These are phyloP conservation scores for Jatropha podagrica DNA, from an alignment of 441 rosid species.

Conservation along the genomic window DNA sequence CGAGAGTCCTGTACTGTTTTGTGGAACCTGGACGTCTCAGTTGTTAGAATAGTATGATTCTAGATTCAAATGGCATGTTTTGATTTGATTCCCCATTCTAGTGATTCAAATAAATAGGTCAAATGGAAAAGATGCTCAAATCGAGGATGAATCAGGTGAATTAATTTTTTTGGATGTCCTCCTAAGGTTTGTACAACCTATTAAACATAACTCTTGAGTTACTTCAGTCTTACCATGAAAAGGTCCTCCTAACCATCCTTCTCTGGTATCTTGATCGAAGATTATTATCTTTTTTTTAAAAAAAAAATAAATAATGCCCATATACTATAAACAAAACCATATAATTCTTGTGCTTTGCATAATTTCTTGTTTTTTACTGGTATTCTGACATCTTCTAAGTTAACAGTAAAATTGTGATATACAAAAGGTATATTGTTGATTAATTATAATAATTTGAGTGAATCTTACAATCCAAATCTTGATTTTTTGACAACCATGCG, in stretches of 20 bases:
- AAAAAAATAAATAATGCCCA: no score
- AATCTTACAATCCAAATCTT: neutral
- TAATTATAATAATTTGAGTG: neutral
- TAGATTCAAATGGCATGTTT: neutral
- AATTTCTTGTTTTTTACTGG: neutral
- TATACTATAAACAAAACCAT: no score
- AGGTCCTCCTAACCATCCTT: neutral
- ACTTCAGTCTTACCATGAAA: neutral
- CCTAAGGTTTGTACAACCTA: neutral
- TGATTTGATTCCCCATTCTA: neutral
- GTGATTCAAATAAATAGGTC: neutral
- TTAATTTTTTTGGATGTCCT: neutral
- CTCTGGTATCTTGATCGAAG: neutral
- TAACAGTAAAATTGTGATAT: neutral
- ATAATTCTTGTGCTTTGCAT: neutral
- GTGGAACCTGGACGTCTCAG: neutral
- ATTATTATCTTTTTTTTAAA: neutral
- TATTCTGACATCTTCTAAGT: neutral
- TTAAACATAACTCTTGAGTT: neutral
- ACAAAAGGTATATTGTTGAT: neutral
- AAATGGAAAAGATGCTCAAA: no score
- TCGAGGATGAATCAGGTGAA: neutral
- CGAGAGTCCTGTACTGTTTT: neutral
- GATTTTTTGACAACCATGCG: neutral
- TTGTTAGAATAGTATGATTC: neutral